Evolutionary conservation across 495 filamentous ascomycete genomes (phyloP), one percentile per base, ranked within the genome.

Genomic region (Astrocystis sublimbata): DNA sequence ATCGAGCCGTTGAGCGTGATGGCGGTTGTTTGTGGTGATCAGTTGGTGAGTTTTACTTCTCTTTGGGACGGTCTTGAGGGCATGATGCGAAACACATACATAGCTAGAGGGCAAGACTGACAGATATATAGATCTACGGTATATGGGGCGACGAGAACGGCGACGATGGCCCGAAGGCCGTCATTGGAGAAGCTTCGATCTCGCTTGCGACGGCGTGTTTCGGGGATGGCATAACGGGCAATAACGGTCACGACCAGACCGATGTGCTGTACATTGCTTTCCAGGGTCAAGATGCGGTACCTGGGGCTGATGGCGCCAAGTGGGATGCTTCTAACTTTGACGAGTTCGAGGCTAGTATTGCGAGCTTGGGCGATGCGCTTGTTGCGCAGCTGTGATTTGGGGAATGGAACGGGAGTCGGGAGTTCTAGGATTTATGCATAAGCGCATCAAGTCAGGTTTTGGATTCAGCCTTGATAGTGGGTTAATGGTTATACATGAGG

Each of bases 141-240:
- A 71, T 90, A 55, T 88, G 85, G 87, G 87, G 85, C 15, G 87
- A 90, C 67, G 79, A 75, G 4, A 90, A 89, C 62, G 87, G 83
- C 30, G 80, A 71, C 24, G 76, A 79, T 43, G 78, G 75, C 28
- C 47, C 72, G 63, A 69, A 74, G 51, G 72, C 78, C 28, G 65
- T 79, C 0, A 82, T 84, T 0, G 84, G 86, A 15, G 85, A 89
- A 61, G 81, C 83, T 0, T 81, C 81, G 23, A 76, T 88, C 31
- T 76, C 84, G 1, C 65, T 88, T 5, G 86, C 83, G 0, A 79
- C 81, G 21, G 73, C 82, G n/a, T 88, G 86, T 70, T 88, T 78
- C 65, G 80, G 75, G 17, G 67, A 68, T 0, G 36, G 60, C 6
- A 74, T 85, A 15, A 78, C 64, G 6, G 83, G 83, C 10, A 67